phyloP scores from a whole-genome alignment of 345 rosid species.

The Raphanus raphanistrum region DNA sequence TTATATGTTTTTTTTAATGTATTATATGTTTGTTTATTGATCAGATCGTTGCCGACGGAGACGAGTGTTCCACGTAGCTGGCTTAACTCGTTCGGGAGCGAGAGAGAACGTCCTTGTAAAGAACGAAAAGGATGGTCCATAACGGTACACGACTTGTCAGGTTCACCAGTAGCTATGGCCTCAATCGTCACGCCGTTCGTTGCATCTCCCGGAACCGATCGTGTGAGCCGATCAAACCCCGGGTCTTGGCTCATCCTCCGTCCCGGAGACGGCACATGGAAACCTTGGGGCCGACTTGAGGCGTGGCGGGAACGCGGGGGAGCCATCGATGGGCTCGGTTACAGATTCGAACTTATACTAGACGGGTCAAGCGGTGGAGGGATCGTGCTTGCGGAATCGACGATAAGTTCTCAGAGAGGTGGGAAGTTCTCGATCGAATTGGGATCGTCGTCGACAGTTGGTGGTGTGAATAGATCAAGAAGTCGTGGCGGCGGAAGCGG shows the following conservation, averaged over 20 bases:
- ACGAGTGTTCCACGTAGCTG: slow-evolving; percentile 56
- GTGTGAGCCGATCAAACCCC: slow-evolving; percentile 88
- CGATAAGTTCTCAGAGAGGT: slow-evolving; percentile 60
- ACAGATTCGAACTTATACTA: slow-evolving; percentile 71
- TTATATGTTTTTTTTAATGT: not conserved
- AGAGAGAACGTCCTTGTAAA: slow-evolving; percentile 65
- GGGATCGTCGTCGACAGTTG: slow-evolving; percentile 29
- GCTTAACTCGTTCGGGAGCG: slow-evolving; percentile 84
- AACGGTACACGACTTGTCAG: slow-evolving; percentile 87
- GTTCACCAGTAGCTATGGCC: slow-evolving; percentile 85
- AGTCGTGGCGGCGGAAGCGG: slow-evolving; percentile 60
- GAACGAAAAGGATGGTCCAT: slow-evolving; percentile 94
- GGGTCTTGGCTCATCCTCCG: slow-evolving; percentile 91
- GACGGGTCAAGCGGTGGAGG: slow-evolving; percentile 65
- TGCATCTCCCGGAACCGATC: slow-evolving; percentile 79
- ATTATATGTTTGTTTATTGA: slow-evolving; percentile 1
- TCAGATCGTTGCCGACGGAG: slow-evolving; percentile 65
- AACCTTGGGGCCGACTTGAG: slow-evolving; percentile 91
- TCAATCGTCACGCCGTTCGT: slow-evolving; percentile 86
- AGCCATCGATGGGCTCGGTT: slow-evolving; percentile 65
- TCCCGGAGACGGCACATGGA: slow-evolving; percentile 79
- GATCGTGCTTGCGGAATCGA: slow-evolving; percentile 69
- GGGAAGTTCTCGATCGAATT: slow-evolving; percentile 78
- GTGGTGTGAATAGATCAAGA: slow-evolving; percentile 12
- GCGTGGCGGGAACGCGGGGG: slow-evolving; percentile 97